Percentiles rank a stretch among this genome's conserved stretches.
These are phyloP conservation scores for Geranium brycei DNA, from an alignment of 345 rosid genomes.

Conservation along the genomic window DNA sequence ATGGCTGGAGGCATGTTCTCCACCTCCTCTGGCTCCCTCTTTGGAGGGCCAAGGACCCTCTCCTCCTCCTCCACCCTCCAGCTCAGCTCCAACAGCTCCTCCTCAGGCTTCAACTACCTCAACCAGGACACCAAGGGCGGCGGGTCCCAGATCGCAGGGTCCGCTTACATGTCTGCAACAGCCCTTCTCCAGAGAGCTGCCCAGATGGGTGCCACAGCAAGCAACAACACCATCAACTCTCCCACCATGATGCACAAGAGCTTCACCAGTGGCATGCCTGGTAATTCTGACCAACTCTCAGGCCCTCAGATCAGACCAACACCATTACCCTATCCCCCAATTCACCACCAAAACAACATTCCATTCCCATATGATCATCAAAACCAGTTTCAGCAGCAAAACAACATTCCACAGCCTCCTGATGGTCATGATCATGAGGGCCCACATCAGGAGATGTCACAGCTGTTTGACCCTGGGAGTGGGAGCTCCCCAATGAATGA, in stretches of 20 bases:
- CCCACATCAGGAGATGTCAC: slow-evolving; percentile 21
- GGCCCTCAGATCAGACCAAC: no score
- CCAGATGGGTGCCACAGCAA: slow-evolving; percentile 57
- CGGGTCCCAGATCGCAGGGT: slow-evolving; percentile 21
- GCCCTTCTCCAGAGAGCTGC: slow-evolving; percentile 57
- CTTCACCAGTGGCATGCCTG: slow-evolving; percentile 32
- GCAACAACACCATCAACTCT: slow-evolving; percentile 43
- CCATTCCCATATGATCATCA: no score
- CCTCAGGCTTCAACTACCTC: slow-evolving; percentile 32
- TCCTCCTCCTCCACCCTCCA: slow-evolving; percentile 44
- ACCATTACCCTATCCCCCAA: no score
- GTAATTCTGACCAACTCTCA: slow-evolving; percentile 14
- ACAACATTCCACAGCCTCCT: slow-evolving; percentile 10
- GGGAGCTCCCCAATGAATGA: slow-evolving; percentile 16
- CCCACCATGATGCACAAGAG: slow-evolving; percentile 58
- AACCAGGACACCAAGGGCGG: slow-evolving; percentile 34
- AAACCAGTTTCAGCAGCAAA: no score
- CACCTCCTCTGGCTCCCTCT: slow-evolving; percentile 33
- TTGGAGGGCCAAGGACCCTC: slow-evolving; percentile 29
- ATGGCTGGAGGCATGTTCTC: slow-evolving; percentile 45
- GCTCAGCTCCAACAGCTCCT: slow-evolving; percentile 38
- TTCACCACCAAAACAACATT: no score
- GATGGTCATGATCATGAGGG: slow-evolving; percentile 22
- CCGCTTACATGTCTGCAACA: slow-evolving; percentile 57
- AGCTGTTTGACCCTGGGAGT: slow-evolving; percentile 18